These are phyloP conservation scores for Elsinoe necatrix DNA, from an alignment of 2,329 filamentous ascomycete species.

Conservation along the genomic window DNA sequence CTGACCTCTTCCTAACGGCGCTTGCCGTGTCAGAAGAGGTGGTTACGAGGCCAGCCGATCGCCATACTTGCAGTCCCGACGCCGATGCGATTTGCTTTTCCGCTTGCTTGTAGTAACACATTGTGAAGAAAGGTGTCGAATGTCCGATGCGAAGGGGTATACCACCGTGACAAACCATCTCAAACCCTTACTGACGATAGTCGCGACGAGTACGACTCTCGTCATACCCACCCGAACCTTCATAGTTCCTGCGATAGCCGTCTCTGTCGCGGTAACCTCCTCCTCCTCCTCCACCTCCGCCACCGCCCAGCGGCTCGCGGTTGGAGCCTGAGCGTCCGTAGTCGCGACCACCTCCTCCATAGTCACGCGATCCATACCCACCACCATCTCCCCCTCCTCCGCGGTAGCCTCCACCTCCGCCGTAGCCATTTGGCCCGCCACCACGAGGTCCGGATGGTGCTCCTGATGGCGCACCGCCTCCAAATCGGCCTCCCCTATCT, in stretches of 20 bases:
- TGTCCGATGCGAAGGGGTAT: constrained; percentile 7
- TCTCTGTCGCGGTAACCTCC: constrained; percentile 43
- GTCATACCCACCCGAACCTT: constrained; percentile 63
- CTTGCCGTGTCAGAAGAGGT: neutral
- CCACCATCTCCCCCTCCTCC: constrained; percentile 22
- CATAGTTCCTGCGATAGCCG: constrained; percentile 55
- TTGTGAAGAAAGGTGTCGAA: neutral
- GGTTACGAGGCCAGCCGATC: neutral
- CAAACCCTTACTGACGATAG: constrained; percentile 38
- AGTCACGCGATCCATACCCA: constrained; percentile 29
- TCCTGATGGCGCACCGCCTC: constrained; percentile 41
- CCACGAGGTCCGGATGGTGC: constrained; percentile 41
- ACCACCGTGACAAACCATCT: constrained; percentile 9
- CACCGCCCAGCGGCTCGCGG: constrained; percentile 70
- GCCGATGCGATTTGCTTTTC: neutral
- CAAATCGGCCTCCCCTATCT: constrained; percentile 30
- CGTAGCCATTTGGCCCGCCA: constrained; percentile 26
- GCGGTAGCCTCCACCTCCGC: constrained; percentile 29
- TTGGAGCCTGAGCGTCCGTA: constrained; percentile 47
- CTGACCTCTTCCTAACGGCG: neutral
- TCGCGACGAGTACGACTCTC: constrained; percentile 57
- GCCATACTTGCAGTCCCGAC: neutral
- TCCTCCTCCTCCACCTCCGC: constrained; percentile 43
- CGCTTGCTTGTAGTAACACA: constrained; percentile 5
- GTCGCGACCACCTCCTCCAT: constrained; percentile 46